Base-by-base conservation (phyloP, 106 monocot genomes). In the Phalaenopsis equestris region DNA sequence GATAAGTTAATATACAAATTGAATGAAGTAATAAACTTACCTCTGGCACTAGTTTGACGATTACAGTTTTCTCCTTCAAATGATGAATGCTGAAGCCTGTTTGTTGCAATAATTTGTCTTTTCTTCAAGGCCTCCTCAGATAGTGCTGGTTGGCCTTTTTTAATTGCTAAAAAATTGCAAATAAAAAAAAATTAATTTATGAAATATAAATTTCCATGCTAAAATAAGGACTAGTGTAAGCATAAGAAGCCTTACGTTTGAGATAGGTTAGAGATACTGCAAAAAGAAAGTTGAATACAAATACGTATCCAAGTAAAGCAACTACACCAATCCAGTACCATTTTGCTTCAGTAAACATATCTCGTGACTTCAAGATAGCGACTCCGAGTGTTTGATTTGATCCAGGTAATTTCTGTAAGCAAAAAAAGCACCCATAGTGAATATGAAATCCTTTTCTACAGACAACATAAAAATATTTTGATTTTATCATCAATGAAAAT, bases 321-420 rank as follows among this genome's bases (percentile, higher is more conserved):
- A 68, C 91, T 14, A 84, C 56, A 37, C 88, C 91, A 72, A 91
- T 86, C 91, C 88, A 88, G 41, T 84, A 91, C 91, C 91, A 91
- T 77, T 84, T 91, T 42, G 91, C 79, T 61, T 91, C 91, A 5
- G 88, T 42, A 72, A 88, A 91, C 4, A 91, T 43, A 82, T 82
- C 86, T 41, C 88, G 86, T 23, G 82, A 75, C 79, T 80, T 88
- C 65, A 91, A 68, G 49, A 86, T 46, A 23, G 12, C 0, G 16
- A 86, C 82, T 16, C 91, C 91, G 19, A 90, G 67, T 52, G 84
- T 19, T 30, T 87, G 72, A 12, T 56, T 82, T 37, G 74, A 41
- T 67, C 48, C 77, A 58, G 80, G 41, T 67, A 73, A 17, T 19
- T 49, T 72, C 86, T 86, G 83, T 14, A 45, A 19, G 42, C 36